Evolutionary conservation across 345 rosid species (phyloP).

Genomic region (Moricandia arvensis): DNA sequence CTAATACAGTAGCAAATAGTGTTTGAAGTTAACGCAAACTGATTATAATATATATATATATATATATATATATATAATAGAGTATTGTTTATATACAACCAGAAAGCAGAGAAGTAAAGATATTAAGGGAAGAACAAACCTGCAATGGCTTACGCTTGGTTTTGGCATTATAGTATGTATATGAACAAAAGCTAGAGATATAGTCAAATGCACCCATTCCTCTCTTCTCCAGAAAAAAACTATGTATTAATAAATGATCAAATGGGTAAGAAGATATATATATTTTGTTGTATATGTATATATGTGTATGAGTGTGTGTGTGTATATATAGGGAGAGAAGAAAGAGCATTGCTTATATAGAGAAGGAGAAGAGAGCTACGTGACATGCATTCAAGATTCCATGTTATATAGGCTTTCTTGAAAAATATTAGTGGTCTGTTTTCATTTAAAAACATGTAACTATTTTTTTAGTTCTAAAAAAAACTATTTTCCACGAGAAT

Average conservation of each 20-base stretch:
- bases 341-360: slow-evolving; percentile 27
- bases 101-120: not conserved
- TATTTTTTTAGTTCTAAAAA: no score
- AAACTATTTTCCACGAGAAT: slow-evolving; percentile 2
- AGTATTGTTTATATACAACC: not conserved
- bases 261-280: slow-evolving; percentile 7
- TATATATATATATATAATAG: no score
- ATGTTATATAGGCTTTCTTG: slow-evolving; percentile 23
- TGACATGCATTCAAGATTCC: slow-evolving; percentile 39
- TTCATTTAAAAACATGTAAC: not conserved
- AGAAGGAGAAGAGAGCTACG: slow-evolving; percentile 39
- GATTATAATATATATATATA: not conserved
- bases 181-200: slow-evolving; percentile 75
- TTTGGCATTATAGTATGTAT: slow-evolving; percentile 53
- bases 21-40: slow-evolving; percentile 1
- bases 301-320: not conserved
- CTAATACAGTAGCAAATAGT: no score
- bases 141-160: slow-evolving; percentile 86
- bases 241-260: slow-evolving; percentile 7
- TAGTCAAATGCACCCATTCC: slow-evolving; percentile 89
- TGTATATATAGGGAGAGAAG: slow-evolving; percentile 25
- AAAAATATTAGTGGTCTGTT: not conserved
- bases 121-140: slow-evolving; percentile 40
- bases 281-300: not conserved
- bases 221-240: slow-evolving; percentile 5